Conservation (phyloP, 2,329 filamentous ascomycete species). For the Esteya vermicola region DNA sequence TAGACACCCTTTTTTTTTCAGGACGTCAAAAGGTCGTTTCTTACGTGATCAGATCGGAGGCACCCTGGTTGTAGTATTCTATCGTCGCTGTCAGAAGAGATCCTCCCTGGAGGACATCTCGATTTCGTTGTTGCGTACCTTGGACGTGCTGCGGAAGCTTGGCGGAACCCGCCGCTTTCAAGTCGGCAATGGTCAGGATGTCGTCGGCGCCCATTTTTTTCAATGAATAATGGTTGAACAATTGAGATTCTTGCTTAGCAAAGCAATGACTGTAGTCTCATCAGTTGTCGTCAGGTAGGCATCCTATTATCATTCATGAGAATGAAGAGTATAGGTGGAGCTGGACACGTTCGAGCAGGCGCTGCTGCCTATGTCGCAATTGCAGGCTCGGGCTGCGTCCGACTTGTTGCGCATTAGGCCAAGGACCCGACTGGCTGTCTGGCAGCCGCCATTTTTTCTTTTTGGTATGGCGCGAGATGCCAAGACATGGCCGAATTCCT, state of each 20-base stretch:
- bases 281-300: neutral
- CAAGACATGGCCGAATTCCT: neutral
- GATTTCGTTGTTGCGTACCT: neutral
- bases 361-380: too few species aligned
- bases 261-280: neutral
- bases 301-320: neutral
- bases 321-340: too few species aligned
- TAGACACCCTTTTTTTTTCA: neutral
- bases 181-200: conserved; percentile 1
- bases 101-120: neutral
- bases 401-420: too few species aligned
- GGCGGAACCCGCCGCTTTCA: neutral
- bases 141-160: neutral
- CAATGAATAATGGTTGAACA: neutral
- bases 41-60: conserved; percentile 36
- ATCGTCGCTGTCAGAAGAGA: neutral
- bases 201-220: neutral
- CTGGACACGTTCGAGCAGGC: too few species aligned
- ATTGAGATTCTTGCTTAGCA: neutral
- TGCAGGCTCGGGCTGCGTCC: too few species aligned
- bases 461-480: neutral
- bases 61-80: conserved; percentile 44
- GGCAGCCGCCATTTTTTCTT: neutral
- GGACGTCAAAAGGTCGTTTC: too few species aligned
- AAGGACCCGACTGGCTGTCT: too few species aligned